phyloP scores from a whole-genome alignment of 345 rosid species.

The Populus deltoides region DNA sequence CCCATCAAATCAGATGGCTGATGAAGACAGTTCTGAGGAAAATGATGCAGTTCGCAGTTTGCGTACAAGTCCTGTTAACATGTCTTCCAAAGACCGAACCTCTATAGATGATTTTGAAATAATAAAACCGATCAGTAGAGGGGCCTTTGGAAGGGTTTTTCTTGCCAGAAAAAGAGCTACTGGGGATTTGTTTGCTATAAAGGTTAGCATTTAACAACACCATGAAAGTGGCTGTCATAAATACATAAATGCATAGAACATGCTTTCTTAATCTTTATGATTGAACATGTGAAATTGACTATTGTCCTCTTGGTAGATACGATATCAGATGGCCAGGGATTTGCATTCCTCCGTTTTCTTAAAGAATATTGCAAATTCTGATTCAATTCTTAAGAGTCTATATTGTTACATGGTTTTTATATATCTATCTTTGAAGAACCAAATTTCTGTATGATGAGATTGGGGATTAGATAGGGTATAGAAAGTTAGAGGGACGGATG shows the following conservation, averaged over 20 bases:
- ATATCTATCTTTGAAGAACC: neutral
- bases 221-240: conserved; percentile 15
- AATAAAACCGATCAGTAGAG: conserved; percentile 94
- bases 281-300: neutral
- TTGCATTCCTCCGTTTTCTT: neutral
- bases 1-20: conserved; percentile 53
- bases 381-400: neutral
- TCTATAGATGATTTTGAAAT: conserved; percentile 98
- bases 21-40: conserved; percentile 81
- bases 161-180: conserved; percentile 89
- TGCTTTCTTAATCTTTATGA: neutral
- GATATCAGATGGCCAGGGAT: neutral
- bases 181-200: conserved; percentile 92
- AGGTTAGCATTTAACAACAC: conserved; percentile 45
- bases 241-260: neutral
- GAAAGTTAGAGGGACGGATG: neutral
- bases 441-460: neutral
- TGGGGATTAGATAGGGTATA: neutral
- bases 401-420: neutral
- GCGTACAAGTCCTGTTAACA: conserved; percentile 82
- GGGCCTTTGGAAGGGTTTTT: conserved; percentile 94
- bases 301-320: neutral
- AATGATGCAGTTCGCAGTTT: conserved; percentile 75
- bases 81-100: conserved; percentile 75
- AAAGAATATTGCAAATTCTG: neutral